Conservation (phyloP, 163 green algal genomes). For the Scenedesmus sp. region DNA sequence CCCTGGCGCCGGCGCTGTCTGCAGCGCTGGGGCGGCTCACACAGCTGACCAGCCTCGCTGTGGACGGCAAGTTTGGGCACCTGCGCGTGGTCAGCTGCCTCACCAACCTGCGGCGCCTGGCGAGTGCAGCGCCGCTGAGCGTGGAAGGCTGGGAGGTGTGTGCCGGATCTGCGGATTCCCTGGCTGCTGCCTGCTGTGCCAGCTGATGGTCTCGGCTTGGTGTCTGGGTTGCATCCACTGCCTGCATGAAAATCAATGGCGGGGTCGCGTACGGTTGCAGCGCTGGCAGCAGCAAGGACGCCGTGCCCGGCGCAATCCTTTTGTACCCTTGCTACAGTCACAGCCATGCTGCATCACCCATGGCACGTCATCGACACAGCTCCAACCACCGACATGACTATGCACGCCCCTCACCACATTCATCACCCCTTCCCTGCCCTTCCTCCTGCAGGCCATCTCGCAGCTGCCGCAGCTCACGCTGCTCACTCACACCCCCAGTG, state of each 20-base stretch:
- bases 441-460: conserved; percentile 31
- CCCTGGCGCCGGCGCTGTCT: conserved; percentile 29
- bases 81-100: conserved; percentile 36
- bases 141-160: conserved; percentile 41
- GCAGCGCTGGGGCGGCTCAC: conserved; percentile 18
- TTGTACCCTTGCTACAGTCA: no score
- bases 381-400: background rate
- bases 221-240: background rate
- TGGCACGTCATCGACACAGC: no score
- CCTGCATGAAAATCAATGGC: background rate
- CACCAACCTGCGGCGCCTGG: conserved; percentile 37
- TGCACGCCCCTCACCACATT: background rate
- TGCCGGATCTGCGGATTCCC: background rate
- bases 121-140: conserved; percentile 42
- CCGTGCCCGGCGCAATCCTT: no score
- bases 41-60: conserved; percentile 19
- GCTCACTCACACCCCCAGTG: conserved; percentile 40
- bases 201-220: background rate
- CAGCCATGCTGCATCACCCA: no score
- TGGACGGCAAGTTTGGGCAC: conserved; percentile 51
- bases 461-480: conserved; percentile 42
- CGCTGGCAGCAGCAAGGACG: no score
- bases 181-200: background rate
- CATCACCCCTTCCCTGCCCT: background rate
- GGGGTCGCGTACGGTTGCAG: no score